Base-by-base conservation (phyloP, 1,284 basidiomycete species). In the Kwoniella shivajii region DNA sequence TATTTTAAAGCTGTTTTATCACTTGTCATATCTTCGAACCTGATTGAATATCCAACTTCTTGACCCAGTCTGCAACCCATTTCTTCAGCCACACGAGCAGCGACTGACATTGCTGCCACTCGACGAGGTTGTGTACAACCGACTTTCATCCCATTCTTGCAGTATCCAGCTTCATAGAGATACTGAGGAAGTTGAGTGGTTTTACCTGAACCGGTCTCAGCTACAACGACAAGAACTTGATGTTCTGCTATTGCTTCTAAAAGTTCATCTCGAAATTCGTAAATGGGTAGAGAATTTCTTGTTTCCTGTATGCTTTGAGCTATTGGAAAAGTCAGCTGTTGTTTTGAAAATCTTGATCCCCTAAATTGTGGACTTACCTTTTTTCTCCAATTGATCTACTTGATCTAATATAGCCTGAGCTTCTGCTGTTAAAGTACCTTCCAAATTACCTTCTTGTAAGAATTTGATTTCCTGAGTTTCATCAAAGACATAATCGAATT, bases 31-130 rank as follows among this genome's bases (percentile, higher is more conserved):
- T 99, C 95, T 78, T 99, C 96, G 80, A 99, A 99, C 33, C 96
- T 91, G 68, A 99, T 99, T 30, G 92, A 93, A 78, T 99, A 99
- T 14, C 96, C 96, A 59, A 98, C 95, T 78, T 98, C 94, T 66
- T 94, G 89, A 3, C 96, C 96, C 22, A 99, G 86, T 72, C 96
- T 89, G 5, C 88, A 89, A 4, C 94, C 96, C 88, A 99, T 92
- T 79, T 99, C 96, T 63, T 99, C 96, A 0, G 95, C 95, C 3
- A 99, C 96, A 80, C 96, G 93, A 4, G 93, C 92, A 1, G 96
- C 96, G 47, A 99, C 96, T 43, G 91, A 95, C 96, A 99, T 99
- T 30, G 96, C 96, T 3, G 96, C 96, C 13, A 99, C 96, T 64
- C 96, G 90, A 71, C 96, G 89, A 33, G 96, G 96, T 77, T 99